phyloP scores from a whole-genome alignment of 2,329 filamentous ascomycete genomes.

The Monosporascus ibericus region DNA sequence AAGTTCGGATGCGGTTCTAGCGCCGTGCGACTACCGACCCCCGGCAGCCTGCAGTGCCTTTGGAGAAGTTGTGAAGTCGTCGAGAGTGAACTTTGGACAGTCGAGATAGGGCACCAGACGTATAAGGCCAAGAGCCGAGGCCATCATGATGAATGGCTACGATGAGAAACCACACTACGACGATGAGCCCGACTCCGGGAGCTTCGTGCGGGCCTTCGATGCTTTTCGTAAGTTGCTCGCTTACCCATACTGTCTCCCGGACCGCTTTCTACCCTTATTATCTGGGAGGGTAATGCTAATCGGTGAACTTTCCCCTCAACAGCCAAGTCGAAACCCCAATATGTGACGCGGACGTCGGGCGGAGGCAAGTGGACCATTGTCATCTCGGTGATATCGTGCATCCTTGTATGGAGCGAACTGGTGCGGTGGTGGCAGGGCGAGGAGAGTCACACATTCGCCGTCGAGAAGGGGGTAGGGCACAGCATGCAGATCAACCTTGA shows the following conservation, averaged over 20 bases:
- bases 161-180: constrained; percentile 59
- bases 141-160: constrained; percentile 68
- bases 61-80: constrained; percentile 1
- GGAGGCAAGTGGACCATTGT: constrained; percentile 92
- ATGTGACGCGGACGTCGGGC: constrained; percentile 74
- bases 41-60: constrained; percentile 17
- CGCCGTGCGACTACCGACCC: constrained; percentile 10
- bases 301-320: constrained; percentile 13
- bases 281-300: background rate
- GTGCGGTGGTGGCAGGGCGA: constrained; percentile 75
- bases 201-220: constrained; percentile 82
- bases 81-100: constrained; percentile 3
- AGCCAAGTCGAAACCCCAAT: constrained; percentile 96
- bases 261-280: background rate
- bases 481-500: constrained; percentile 92
- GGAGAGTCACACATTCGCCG: constrained; percentile 84
- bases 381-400: constrained; percentile 66
- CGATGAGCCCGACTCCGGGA: constrained; percentile 66
- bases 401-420: constrained; percentile 75
- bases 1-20: constrained; percentile 14
- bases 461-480: constrained; percentile 86
- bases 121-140: background rate
- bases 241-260: background rate
- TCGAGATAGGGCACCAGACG: background rate
- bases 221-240: constrained; percentile 70